Evolutionary conservation across 805 yeast genomes (phyloP), one percentile per base, ranked within the genome.

Genomic region (Ogataea wickerhamii): DNA sequence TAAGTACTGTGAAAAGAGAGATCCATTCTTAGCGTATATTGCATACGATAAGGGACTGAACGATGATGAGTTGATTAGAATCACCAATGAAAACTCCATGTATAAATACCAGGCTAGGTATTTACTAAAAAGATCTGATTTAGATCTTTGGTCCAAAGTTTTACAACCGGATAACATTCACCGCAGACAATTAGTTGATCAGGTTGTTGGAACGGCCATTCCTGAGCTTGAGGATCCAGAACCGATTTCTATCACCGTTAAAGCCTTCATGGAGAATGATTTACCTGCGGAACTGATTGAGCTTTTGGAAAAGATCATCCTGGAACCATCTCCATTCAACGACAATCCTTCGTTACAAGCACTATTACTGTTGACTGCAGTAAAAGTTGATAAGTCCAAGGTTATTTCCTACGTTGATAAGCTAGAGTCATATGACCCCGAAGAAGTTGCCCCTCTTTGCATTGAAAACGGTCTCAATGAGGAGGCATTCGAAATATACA

Each of bases 101-200:
- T 93, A 85, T 76, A 93, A 93, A 65, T 91, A 93, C 67, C 98
- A 93, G 72, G 98, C 98, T n/a, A 82, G 98, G 63, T 93, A 93
- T 61, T 73, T 93, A 54, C 75, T 93, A 52, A 71, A 78, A 44
- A 84, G 95, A 63, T 87, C 96, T n/a, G 96, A 93, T 59, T 70
- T 80, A 18, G 73, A 65, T 5, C 73, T 93, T 48, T 93, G 98
- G 97, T 66, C 76, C 39, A 71, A 71, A 50, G 98, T 93, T 4
- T 73, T 93, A 58, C 55, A 70, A 43, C 75, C 73, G 30, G 93
- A 83, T 32, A 88, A 86, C 63, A 70, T 78, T 45, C 94, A 91
- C 70, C 82, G 96, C 68, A 82, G 95, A 60, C 94, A 82, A 61
- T 73, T 93, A 55, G 73, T 93, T 49, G 99, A 93, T 57, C 96